Percentiles rank a stretch among this genome's conserved stretches.
Evolutionary conservation across 164 flowering plant species (phyloP).

Genomic region (Vitis rotundifolia): DNA sequence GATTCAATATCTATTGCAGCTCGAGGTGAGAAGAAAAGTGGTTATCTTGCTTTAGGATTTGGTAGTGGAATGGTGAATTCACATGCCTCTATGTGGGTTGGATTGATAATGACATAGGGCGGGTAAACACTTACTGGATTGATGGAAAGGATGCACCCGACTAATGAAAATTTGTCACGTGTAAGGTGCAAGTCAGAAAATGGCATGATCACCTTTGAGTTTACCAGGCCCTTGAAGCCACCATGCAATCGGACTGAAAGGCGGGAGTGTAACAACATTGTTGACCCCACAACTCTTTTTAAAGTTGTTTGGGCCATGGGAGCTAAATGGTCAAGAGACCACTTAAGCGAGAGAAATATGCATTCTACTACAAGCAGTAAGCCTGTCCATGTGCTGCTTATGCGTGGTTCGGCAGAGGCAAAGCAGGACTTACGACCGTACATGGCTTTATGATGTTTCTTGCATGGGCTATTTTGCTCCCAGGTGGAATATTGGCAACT

Average conservation of each 20-base stretch:
- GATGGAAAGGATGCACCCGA: constrained; percentile 85
- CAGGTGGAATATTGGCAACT: constrained; percentile 87
- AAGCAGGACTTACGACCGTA: constrained; percentile 94
- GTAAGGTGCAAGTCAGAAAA: constrained; percentile 88
- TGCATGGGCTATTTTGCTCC: constrained; percentile 95
- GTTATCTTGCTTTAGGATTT: constrained; percentile 85
- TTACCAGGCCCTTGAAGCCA: constrained; percentile 77
- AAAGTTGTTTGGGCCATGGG: constrained; percentile 98
- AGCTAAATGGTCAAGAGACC: constrained; percentile 70
- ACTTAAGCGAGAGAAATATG: constrained; percentile 78
- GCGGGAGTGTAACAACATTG: constrained; percentile 78
- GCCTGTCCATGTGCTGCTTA: constrained; percentile 69
- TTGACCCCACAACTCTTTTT: constrained; percentile 87
- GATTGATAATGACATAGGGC: constrained; percentile 71
- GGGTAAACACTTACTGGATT: constrained; percentile 81
- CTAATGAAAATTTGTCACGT: constrained; percentile 80
- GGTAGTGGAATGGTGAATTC: constrained; percentile 89
- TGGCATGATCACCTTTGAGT: constrained; percentile 90
- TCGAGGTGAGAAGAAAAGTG: constrained; percentile 92
- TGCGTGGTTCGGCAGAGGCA: constrained; percentile 95
- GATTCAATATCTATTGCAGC: constrained; percentile 84
- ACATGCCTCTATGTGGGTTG: constrained; percentile 94
- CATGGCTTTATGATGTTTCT: constrained; percentile 99
- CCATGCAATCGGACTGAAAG: constrained; percentile 47
- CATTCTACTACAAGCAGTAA: constrained; percentile 74